Base-by-base conservation (phyloP, 768 basidiomycete species). In the Russula olivacea region DNA sequence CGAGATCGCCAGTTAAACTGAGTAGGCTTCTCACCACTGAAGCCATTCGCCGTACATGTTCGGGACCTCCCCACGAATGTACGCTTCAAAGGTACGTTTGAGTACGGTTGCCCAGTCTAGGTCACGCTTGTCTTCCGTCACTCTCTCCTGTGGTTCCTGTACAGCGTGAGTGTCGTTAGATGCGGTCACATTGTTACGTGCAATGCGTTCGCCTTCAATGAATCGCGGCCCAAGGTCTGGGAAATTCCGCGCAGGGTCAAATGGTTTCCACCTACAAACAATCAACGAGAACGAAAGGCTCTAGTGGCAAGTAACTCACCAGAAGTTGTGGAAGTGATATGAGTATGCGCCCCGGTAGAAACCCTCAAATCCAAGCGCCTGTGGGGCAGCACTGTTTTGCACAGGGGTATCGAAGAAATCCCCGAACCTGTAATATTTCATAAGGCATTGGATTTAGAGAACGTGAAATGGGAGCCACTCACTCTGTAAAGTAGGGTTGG, bases 341-440 rank as follows among this genome's bases (percentile, higher is more conserved):
- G 91, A 94, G 72, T 86, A 98, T 5, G 96, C 91, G 7, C 96
- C 97, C 63, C 84, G 85, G 81, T 95, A 99, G 80, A 98, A 99
- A 11, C 93, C 94, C 68, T 93, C 88, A 68, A 98, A 91, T 10
- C 97, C 97, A 17, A 93, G 77, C 15, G 89, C 90, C 68, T 89
- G 85, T 6, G 96, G 91, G 10, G 88, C 89, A 2, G 91, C 93
- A 66, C 88, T 86, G 54, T 81, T 81, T 59, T 81, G 78, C 11
- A 76, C 69, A 9, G 92, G 91, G 0, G 91, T 90, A 61, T 91
- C 85, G 73, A 96, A 96, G 74, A 96, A 92, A 67, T 95, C 87
- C 32, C 80, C 83, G 74, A 96, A 96, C 66, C 93, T 95, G 69
- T 28, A 17, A 1, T 53, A 50, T 53, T 58, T 55, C 53, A 59